Percentiles rank a stretch among this genome's conserved stretches.
Conservation (phyloP, 1,139 yeast species). For the Dujonia santamariae region DNA sequence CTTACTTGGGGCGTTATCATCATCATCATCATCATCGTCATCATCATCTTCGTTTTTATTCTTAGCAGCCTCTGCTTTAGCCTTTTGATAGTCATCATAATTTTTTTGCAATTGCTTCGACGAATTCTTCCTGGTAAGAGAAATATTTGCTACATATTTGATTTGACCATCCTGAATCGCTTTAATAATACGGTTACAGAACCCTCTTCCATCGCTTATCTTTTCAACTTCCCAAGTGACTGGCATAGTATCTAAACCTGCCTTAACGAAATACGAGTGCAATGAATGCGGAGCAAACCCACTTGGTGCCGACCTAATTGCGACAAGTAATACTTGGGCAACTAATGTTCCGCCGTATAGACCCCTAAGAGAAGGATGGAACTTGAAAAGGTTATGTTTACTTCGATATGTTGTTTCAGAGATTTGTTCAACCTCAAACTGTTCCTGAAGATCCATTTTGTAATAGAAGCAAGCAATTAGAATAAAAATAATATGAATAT, state of each 20-base stretch:
- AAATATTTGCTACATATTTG: constrained; percentile 51
- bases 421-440: constrained; percentile 21
- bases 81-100: constrained; percentile 22
- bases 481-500: too few relatives aligned
- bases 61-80: constrained; percentile 6
- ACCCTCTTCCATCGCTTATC: constrained; percentile 55
- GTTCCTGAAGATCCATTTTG: constrained; percentile 9
- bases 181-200: constrained; percentile 55
- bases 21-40: constrained; percentile 27
- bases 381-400: constrained; percentile 24
- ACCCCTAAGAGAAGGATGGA: constrained; percentile 24
- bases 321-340: constrained; percentile 37
- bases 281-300: constrained; percentile 37
- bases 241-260: constrained; percentile 17
- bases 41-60: constrained; percentile 21
- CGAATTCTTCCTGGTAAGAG: constrained; percentile 43
- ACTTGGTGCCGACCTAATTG: constrained; percentile 22
- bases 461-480: too few relatives aligned
- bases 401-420: constrained; percentile 19
- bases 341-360: constrained; percentile 35
- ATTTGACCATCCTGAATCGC: constrained; percentile 53
- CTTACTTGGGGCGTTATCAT: constrained; percentile 17
- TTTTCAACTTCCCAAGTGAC: constrained; percentile 34
- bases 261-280: constrained; percentile 31
- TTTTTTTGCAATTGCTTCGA: constrained; percentile 17